Conservation (phyloP, 805 yeast species). For the Lachancea sp. region DNA sequence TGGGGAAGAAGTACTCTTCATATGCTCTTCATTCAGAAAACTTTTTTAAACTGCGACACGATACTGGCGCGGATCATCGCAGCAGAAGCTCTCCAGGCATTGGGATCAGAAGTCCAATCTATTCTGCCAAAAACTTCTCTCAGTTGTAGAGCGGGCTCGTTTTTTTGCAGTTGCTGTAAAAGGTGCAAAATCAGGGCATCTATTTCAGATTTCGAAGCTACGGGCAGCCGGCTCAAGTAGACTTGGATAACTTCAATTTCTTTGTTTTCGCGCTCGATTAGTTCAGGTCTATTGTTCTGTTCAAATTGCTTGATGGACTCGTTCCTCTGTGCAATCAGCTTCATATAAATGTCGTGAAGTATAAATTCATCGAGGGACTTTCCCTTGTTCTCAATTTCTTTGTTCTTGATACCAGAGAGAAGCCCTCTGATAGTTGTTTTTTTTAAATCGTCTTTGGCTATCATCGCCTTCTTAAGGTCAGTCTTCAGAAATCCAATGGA, state of each 20-base stretch:
- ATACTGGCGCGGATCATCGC: constrained; percentile 29
- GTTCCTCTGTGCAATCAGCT: constrained; percentile 43
- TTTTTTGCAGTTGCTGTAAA: constrained; percentile 19
- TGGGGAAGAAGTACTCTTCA: too few relatives aligned
- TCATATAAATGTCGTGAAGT: constrained; percentile 36
- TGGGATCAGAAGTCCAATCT: constrained; percentile 30
- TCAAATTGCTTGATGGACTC: constrained; percentile 45
- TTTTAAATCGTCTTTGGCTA: constrained; percentile 36
- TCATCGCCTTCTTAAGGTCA: constrained; percentile 44
- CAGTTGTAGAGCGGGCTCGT: constrained; percentile 24
- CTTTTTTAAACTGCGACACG: constrained; percentile 22
- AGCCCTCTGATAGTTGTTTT: constrained; percentile 42
- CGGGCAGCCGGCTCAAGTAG: constrained; percentile 39
- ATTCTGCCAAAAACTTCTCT: constrained; percentile 31
- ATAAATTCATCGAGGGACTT: constrained; percentile 32
- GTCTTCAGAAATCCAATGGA: constrained; percentile 35
- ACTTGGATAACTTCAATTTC: constrained; percentile 41
- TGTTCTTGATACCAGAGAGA: constrained; percentile 40
- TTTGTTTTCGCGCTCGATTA: constrained; percentile 45
- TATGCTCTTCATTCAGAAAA: constrained; percentile 13
- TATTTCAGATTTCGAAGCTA: constrained; percentile 43
- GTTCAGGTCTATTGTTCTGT: constrained; percentile 43
- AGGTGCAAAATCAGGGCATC: constrained; percentile 30
- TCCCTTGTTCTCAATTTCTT: constrained; percentile 36
- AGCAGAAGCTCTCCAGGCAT: constrained; percentile 37